A percentile compares a stretch with the other conserved stretches of the same genome.
phyloP scores from a whole-genome alignment of 2,329 filamentous ascomycete species.

The Harringtonia lauricola region DNA sequence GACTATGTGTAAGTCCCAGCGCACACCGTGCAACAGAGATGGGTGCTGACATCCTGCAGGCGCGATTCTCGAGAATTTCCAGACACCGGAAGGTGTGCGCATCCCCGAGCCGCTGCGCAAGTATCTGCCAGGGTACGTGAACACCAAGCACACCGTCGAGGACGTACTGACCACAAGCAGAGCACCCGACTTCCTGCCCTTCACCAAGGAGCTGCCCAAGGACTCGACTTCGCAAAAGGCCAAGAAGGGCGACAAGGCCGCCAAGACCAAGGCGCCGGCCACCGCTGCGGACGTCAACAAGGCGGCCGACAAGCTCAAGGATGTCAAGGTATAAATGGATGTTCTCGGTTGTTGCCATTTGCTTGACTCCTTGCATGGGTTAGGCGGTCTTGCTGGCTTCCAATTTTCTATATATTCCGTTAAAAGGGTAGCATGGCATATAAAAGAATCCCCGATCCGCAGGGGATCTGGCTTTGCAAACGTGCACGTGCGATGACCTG shows the following conservation, averaged over 20 bases:
- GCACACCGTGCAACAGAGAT: background rate
- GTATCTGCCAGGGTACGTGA: constrained; percentile 63
- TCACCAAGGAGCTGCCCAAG: constrained; percentile 74
- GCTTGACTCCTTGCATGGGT: constrained; percentile 2
- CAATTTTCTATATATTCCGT: too few relatives aligned
- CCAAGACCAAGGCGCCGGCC: constrained; percentile 15
- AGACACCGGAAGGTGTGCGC: constrained; percentile 73
- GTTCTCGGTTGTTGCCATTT: background rate
- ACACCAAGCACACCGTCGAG: background rate
- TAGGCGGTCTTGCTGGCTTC: too few relatives aligned
- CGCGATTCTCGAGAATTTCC: constrained; percentile 82
- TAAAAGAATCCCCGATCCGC: too few relatives aligned
- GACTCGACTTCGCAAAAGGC: constrained; percentile 28
- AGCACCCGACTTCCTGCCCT: constrained; percentile 80
- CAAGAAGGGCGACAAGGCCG: constrained; percentile 12
- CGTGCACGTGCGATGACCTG: too few relatives aligned
- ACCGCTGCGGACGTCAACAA: constrained; percentile 13
- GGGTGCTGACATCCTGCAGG: constrained; percentile 3
- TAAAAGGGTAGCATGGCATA: too few relatives aligned
- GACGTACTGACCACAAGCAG: constrained; percentile 4
- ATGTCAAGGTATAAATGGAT: constrained; percentile 14
- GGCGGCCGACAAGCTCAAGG: constrained; percentile 17
- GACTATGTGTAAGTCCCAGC: constrained; percentile 29
- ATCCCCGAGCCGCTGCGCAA: constrained; percentile 77
- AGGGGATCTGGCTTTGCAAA: too few relatives aligned